A percentile compares a stretch with the other conserved stretches of the same genome.
These are phyloP conservation scores for Scenedesmus sp. DNA, from an alignment of 163 green algal species.

Conservation along the genomic window DNA sequence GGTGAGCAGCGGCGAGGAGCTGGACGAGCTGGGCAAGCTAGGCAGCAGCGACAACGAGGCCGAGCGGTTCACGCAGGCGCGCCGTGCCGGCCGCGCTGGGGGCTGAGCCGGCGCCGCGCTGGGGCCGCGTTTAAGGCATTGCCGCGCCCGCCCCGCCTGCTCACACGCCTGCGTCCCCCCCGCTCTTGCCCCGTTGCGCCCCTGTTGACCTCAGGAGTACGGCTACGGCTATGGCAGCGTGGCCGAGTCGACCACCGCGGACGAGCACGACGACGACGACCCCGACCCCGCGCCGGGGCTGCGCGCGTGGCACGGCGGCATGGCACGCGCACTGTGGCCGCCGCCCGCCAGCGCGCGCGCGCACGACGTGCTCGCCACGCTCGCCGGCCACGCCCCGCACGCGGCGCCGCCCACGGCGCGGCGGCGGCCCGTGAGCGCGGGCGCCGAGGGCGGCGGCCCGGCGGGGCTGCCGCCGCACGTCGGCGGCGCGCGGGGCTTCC, in stretches of 20 bases:
- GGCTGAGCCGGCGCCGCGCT: no score
- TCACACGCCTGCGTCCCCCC: not conserved
- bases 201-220: no score
- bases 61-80: slow-evolving; percentile 22
- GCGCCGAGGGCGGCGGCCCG: not conserved
- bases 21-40: slow-evolving; percentile 29
- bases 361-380: no score
- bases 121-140: no score
- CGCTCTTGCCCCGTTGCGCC: not conserved
- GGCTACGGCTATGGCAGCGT: slow-evolving; percentile 44
- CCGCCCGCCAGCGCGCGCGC: slow-evolving; percentile 10
- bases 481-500: slow-evolving; percentile 1
- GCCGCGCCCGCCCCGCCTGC: no score
- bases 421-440: no score
- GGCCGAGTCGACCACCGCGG: slow-evolving; percentile 40
- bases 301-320: slow-evolving; percentile 31
- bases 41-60: slow-evolving; percentile 41
- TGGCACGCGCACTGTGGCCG: slow-evolving; percentile 41
- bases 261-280: slow-evolving; percentile 44
- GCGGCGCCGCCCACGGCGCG: no score
- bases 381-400: no score
- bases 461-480: not conserved
- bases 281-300: not conserved
- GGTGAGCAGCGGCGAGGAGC: slow-evolving; percentile 19
- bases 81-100: no score